Base-by-base conservation (phyloP, 1,284 basidiomycete species). In the Paramarasmius palmivorus region DNA sequence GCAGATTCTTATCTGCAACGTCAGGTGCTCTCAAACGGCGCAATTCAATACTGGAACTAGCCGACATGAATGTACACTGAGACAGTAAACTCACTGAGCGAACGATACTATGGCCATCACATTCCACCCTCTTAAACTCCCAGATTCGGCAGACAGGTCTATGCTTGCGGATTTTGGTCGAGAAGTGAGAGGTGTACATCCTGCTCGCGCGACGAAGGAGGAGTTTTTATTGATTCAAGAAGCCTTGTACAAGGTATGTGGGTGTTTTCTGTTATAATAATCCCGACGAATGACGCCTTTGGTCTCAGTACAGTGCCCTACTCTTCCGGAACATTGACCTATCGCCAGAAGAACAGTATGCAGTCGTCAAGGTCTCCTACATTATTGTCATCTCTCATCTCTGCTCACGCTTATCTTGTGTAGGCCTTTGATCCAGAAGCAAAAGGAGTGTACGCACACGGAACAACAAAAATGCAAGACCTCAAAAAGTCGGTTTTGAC, bases 271-370 rank as follows among this genome's bases (percentile, higher is more conserved):
- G 23, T 34, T 12, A 32, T 25, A 15, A 6, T 19, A 32, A 38
- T 3, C 39, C 39, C 45, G 32, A 50, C 14, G 46, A 25, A 51
- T 22, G 6, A 19, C 14, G 32, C 19, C 14, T 36, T 20, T 25
- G 12, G 17, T 26, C 15, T 9, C 50, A 93, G 90, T 77, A 93
- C 61, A 79, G 81, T 50, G 81, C 80, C 23, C 77, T 94, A 26
- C 75, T 93, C 52, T 93, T 94, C 74, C 79, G 88, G 54, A 71
- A 88, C 63, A 77, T 78, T 32, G 73, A 80, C 37, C 67, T 93
- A 25, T 82, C 84, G 1, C 92, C 92, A 0, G 88, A 91, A 69
- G 85, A 92, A 66, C 92, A 94, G 66, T 93, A 86, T 68, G 82
- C 82, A 19, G 68, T 94, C 56, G 93, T 91, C 5, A 91, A 91